Conservation (phyloP, 1,284 basidiomycete genomes). For the Fomitiporia mediterranea region DNA sequence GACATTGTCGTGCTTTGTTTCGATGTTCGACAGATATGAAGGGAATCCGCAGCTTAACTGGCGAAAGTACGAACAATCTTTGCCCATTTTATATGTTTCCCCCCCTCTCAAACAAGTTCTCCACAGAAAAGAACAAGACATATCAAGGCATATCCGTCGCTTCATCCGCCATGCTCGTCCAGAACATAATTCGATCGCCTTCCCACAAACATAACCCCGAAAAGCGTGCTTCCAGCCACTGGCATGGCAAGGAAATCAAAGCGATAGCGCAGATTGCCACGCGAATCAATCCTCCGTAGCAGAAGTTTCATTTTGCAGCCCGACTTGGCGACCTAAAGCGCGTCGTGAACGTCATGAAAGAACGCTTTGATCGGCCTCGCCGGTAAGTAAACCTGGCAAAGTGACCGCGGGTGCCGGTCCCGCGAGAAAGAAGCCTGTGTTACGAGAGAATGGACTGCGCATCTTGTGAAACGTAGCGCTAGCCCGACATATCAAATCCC, state of each 20-base stretch:
- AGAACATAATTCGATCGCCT: not conserved
- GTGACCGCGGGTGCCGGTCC: not conserved
- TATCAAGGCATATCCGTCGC: not conserved
- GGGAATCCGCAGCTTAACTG: not conserved
- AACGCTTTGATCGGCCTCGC: not conserved
- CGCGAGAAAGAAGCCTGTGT: not conserved
- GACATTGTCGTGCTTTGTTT: slow-evolving; percentile 1
- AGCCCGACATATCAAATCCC: no score
- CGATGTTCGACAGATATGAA: no score
- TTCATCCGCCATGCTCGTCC: not conserved
- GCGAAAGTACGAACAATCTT: no score
- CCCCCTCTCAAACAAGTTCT: not conserved
- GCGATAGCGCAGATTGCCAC: not conserved
- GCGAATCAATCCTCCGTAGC: not conserved
- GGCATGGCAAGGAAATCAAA: not conserved
- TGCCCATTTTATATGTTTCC: not conserved
- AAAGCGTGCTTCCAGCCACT: not conserved
- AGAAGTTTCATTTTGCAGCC: not conserved
- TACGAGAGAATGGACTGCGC: not conserved
- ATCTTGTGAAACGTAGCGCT: not conserved
- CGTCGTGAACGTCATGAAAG: no score
- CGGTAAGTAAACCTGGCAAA: not conserved
- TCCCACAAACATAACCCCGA: not conserved
- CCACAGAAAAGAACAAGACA: not conserved
- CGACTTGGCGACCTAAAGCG: no score